These are phyloP conservation scores for Zygnema cylindricum DNA, from an alignment of 139 green algal genomes.

Conservation along the genomic window DNA sequence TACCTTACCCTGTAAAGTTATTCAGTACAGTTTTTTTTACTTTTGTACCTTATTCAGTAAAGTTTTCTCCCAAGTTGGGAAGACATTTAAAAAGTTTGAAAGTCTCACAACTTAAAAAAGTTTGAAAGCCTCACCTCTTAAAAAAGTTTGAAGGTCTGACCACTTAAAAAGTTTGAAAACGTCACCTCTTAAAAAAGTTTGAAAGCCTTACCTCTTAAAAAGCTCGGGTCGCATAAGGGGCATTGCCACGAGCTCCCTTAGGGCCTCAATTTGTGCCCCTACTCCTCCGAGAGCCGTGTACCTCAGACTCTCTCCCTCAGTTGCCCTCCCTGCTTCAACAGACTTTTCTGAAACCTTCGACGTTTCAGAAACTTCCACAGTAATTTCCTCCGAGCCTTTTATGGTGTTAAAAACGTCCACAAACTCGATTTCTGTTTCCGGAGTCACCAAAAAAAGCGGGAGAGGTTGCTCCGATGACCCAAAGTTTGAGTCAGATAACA, in stretches of 20 bases:
- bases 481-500: background rate
- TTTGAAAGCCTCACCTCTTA: too few species aligned
- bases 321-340: background rate
- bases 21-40: too few species aligned
- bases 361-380: background rate
- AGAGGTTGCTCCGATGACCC: background rate
- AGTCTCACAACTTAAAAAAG: too few species aligned
- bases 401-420: background rate
- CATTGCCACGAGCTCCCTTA: slow-evolving; percentile 34
- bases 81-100: too few species aligned
- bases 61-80: too few species aligned
- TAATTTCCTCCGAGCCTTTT: background rate
- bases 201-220: slow-evolving; percentile 5
- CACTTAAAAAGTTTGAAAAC: too few species aligned
- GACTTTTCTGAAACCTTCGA: background rate
- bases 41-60: too few species aligned
- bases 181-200: too few species aligned
- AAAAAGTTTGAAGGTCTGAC: too few species aligned
- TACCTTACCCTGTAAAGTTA: too few species aligned
- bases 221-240: slow-evolving; percentile 25
- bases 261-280: slow-evolving; percentile 6
- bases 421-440: background rate
- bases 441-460: background rate
- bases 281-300: slow-evolving; percentile 19
- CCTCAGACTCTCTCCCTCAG: background rate